Percentiles rank a stretch among this genome's conserved stretches.
Evolutionary conservation across 2,329 filamentous ascomycete genomes (phyloP).

Genomic region (Paraphaeosphaeria minitans): DNA sequence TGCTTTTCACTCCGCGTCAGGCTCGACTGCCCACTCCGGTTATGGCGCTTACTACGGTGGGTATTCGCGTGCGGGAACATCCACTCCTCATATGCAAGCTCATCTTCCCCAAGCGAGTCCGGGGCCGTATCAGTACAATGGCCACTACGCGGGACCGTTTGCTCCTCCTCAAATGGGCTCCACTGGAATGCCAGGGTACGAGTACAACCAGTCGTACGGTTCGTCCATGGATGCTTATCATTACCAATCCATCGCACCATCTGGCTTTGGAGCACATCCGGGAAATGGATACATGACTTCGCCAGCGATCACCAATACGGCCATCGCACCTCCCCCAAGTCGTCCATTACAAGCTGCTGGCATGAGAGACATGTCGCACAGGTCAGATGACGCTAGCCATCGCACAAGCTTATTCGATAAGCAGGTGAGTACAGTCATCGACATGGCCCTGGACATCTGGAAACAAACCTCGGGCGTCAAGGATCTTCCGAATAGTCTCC

Average conservation of each 20-base stretch:
- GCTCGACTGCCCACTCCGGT: conserved; percentile 24
- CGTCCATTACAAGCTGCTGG: conserved; percentile 26
- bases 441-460: conserved; percentile 67
- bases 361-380: conserved; percentile 21
- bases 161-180: conserved; percentile 40
- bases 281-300: conserved; percentile 40
- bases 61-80: conserved; percentile 45
- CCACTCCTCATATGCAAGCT: conserved; percentile 43
- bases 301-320: conserved; percentile 35
- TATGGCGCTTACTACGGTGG: conserved; percentile 43
- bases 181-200: conserved; percentile 28
- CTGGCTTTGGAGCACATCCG: conserved; percentile 32
- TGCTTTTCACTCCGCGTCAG: conserved; percentile 39
- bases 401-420: conserved; percentile 44
- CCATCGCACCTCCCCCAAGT: conserved; percentile 32
- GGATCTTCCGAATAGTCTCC: conserved; percentile 65
- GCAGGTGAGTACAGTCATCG: conserved; percentile 49
- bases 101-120: conserved; percentile 45
- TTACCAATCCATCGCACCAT: conserved; percentile 38
- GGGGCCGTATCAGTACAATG: conserved; percentile 43
- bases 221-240: conserved; percentile 37
- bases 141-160: conserved; percentile 44
- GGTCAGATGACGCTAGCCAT: conserved; percentile 31
- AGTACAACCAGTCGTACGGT: conserved; percentile 38
- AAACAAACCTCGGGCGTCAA: conserved; percentile 63